Evolutionary conservation across 129 eudicot genomes (phyloP).

Genomic region (Tanacetum coccineum): DNA sequence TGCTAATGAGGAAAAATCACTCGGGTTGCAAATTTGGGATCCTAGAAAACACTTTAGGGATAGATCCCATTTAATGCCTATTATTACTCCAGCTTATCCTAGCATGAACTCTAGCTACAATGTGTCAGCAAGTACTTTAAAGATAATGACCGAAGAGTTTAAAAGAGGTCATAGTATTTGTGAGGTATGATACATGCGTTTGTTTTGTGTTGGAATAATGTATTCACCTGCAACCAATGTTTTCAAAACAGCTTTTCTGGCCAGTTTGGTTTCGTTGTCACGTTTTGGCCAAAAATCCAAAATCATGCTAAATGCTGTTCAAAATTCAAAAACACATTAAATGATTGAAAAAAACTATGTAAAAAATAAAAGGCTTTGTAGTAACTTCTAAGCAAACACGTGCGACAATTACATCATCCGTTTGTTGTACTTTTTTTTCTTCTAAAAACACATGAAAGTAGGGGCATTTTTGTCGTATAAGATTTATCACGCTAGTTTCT

Average conservation of each 20-base stretch:
- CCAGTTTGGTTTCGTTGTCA: too few relatives aligned
- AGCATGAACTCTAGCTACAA: conserved; percentile 79
- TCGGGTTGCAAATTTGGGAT: conserved; percentile 70
- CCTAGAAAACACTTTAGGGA: conserved; percentile 58
- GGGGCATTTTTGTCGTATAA: too few relatives aligned
- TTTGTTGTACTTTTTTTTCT: background rate
- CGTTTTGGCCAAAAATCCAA: too few relatives aligned
- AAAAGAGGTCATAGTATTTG: conserved; percentile 56
- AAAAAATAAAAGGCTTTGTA: too few relatives aligned
- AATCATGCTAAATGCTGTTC: too few relatives aligned
- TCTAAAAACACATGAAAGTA: background rate
- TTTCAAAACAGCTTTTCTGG: too few relatives aligned
- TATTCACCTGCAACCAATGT: too few relatives aligned
- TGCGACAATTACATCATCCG: background rate
- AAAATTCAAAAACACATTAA: too few relatives aligned
- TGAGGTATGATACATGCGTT: conserved; percentile 36
- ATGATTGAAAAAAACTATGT: too few relatives aligned
- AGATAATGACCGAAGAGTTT: conserved; percentile 69
- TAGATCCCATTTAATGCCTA: conserved; percentile 64
- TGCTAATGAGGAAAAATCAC: conserved; percentile 57
- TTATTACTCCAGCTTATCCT: conserved; percentile 75
- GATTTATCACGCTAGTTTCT: too few relatives aligned
- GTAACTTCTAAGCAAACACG: too few relatives aligned
- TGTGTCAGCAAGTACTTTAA: conserved; percentile 60
- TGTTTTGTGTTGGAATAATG: too few relatives aligned